Percentiles rank a stretch among this genome's conserved stretches.
Conservation (phyloP, 768 basidiomycete species). For the Dioszegia crocea region DNA sequence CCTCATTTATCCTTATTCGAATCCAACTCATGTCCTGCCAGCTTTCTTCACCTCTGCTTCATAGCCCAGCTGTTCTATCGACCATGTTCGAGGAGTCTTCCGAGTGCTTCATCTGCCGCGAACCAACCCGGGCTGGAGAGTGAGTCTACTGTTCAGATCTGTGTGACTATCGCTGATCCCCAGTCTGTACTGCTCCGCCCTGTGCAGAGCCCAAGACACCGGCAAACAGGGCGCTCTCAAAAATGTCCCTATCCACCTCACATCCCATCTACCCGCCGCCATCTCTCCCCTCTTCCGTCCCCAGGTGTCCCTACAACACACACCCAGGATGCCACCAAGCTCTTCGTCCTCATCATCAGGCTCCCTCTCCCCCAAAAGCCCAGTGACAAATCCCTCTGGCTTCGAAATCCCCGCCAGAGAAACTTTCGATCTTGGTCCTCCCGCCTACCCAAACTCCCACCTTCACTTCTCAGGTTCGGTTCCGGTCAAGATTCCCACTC, state of each 20-base stretch:
- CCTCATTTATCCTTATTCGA: neutral
- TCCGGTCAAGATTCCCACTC: conserved; percentile 43
- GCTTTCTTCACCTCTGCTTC: neutral
- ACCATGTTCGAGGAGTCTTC: conserved; percentile 46
- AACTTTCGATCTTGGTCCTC: conserved; percentile 42
- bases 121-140: conserved; percentile 29
- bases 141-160: conserved; percentile 15
- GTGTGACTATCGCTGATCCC: conserved; percentile 17
- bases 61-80: neutral
- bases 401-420: conserved; percentile 41
- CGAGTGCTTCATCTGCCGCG: conserved; percentile 39
- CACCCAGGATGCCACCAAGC: conserved; percentile 27
- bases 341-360: conserved; percentile 24
- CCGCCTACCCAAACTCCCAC: conserved; percentile 32
- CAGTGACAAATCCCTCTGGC: conserved; percentile 30
- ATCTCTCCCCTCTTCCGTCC: conserved; percentile 34
- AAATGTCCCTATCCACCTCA: conserved; percentile 26
- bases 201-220: conserved; percentile 37
- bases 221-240: conserved; percentile 19
- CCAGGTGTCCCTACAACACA: conserved; percentile 17
- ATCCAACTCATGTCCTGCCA: conserved; percentile 5
- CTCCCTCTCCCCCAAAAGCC: conserved; percentile 39
- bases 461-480: conserved; percentile 26
- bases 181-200: conserved; percentile 45
- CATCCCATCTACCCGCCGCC: conserved; percentile 26